Evolutionary conservation across 805 yeast genomes (phyloP).

Genomic region (Ogataea paraovalis): DNA sequence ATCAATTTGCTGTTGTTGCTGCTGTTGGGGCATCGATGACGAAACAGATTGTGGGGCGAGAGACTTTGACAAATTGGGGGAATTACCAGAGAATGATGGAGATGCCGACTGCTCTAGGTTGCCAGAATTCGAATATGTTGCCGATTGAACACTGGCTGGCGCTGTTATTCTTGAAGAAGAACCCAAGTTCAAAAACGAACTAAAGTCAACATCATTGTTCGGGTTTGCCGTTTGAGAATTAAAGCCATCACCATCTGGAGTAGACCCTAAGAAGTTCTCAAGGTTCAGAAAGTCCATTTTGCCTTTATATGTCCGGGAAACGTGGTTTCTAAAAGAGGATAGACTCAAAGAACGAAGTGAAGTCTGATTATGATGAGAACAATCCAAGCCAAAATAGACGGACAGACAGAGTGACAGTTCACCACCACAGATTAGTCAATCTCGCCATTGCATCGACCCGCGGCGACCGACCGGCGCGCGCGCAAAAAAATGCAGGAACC

Average conservation of each 20-base stretch:
- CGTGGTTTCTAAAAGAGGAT: too few relatives aligned
- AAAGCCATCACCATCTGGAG: neutral
- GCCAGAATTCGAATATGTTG: too few relatives aligned
- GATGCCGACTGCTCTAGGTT: neutral
- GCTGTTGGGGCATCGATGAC: neutral
- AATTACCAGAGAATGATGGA: neutral
- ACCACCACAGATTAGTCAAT: too few relatives aligned
- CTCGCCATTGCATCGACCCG: too few relatives aligned
- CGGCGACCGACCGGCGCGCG: too few relatives aligned
- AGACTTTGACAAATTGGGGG: too few relatives aligned
- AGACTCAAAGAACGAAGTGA: too few relatives aligned
- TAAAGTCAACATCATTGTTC: neutral
- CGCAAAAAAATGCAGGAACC: too few relatives aligned
- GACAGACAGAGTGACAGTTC: too few relatives aligned
- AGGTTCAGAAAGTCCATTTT: constrained; percentile 15
- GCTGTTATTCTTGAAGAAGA: neutral
- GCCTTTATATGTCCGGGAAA: neutral
- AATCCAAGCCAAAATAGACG: too few relatives aligned
- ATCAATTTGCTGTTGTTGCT: constrained; percentile 3
- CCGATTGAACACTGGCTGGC: too few relatives aligned
- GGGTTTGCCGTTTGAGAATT: neutral
- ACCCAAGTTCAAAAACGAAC: neutral
- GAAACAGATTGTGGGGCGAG: neutral
- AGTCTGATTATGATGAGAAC: too few relatives aligned
- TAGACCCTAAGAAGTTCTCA: neutral